Evolutionary conservation across 768 basidiomycete genomes (phyloP), one percentile per base, ranked within the genome.

Genomic region (Suillus paluster): DNA sequence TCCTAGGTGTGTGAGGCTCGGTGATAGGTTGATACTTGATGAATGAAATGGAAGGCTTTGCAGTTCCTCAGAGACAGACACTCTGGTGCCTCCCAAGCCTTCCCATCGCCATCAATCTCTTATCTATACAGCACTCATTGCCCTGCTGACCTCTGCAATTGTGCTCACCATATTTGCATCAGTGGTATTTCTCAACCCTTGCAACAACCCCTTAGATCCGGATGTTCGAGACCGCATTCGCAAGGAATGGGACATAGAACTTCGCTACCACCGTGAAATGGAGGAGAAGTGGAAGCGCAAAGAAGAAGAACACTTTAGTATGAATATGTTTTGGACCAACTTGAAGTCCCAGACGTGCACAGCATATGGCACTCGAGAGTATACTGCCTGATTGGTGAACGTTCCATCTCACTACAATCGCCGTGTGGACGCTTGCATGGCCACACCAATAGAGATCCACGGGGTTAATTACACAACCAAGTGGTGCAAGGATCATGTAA

Each of bases 301-400:
- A 59, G 66, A 68, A 45, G 64, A 71, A 1, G 70, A 72, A 25
- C 70, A 69, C 2, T 27, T 39, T 10, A 64, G 57, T 5, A 67
- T 71, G 7, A 27, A 59, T n/a, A 57, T 77, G 49, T 69, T 57
- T 34, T 73, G 72, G 72, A 64, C 52, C 12, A 46, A 30, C 2
- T 52, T 71, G 27, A 58, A 63, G 27, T 46, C 58, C 4, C 68
- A 71, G 25, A 57, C 66, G 34, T 77, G 76, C 65, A 67, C 60
- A 39, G 66, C 69, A 0, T 75, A 70, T n/a, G 71, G 65, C 1
- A 70, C 68, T 30, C 63, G 71, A 38, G 68, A 70, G 59, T 77
- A 74, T 7, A 68, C 70, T 11, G 75, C 76, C 0, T 52, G 66
- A 5, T 58, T 77, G 0, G 62, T 64, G 52, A 77, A 77, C 49